Base-by-base conservation (phyloP, 805 yeast genomes). In the Cephaloascus albidus region DNA sequence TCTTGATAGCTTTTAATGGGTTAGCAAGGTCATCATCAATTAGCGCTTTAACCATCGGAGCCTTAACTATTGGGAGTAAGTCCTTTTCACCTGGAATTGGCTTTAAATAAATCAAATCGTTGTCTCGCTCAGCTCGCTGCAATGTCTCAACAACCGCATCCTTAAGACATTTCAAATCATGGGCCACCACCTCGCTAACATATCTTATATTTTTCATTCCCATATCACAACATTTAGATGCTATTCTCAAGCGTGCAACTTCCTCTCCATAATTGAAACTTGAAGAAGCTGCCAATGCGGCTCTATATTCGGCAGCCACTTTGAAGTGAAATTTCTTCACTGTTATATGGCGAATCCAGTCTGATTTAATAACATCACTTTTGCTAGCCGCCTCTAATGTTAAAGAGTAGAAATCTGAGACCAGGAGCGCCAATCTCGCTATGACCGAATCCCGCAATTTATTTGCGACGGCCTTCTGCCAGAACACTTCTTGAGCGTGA, bases 401-500 rank as follows among this genome's bases (percentile, higher is more conserved):
- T 18, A 57, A 47, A 2, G 55, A 50, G 49, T 87, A 89, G 40
- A 62, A 76, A 2, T 68, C 68, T 0, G 84, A 64, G 0, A 78
- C 81, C 49, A 81, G 86, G 4, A 65, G 56, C 0, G 95, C 73
- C 35, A 89, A 58, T 47, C 77, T 74, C 1, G 93, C 70, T 3
- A 88, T 58, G 3, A 78, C 61, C 0, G 81, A 61, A 50, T 83
- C 78, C 48, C 78, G 82, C 49, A 75, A 51, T 10, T 65, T 61
- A 15, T 59, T 55, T 31, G 60, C 55, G 0, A 66, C 57, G 0
- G 95, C 87, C 49, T 80, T 79, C 36, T 73, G 77, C 96, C 96
- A 88, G 38, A 82, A 76, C 10, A 77, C 70, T 52, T 89, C 96
- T 57, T 88, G 96, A 0, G 95, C 93, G 50, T 86, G 95, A 0